Base-by-base conservation (phyloP, 192 early-diverging fungal species). In the Phycomyces blakesleeanus region DNA sequence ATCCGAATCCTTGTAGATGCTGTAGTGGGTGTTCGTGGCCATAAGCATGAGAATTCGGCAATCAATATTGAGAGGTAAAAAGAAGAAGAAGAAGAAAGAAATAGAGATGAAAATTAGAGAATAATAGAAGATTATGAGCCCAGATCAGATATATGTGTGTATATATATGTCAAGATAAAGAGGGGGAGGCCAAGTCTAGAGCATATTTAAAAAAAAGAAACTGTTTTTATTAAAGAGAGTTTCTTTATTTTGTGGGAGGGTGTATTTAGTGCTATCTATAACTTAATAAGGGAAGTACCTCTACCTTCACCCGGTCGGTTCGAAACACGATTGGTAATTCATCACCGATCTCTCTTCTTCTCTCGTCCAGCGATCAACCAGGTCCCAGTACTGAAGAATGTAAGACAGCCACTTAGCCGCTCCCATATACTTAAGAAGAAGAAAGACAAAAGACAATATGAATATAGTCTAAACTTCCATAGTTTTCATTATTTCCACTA, bases 271-370 rank as follows among this genome's bases (percentile, higher is more conserved):
- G 44, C 66, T 49, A 71, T 91, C 11, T 59, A 77, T 16, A 91
- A 93, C 62, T 61, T 93, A 22, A 77, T 93, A 14, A 73, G 84
- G 55, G 88, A 93, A 59, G 72, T 93, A 11, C 86, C 83, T 39
- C 50, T 91, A 20, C 91, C 91, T n/a, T 90, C 91, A 10, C 87
- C 87, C 39, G 91, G 91, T 12, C 87, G 86, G 60, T 76, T 89
- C 24, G 91, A 93, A 66, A 73, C 92, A 8, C 81, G 81, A 15
- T 78, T 93, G n/a, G 75, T 78, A 5, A 75, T 92, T 62, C 84
- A 86, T 20, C 69, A 83, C 42, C 63, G 76, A 56, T 57, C 78
- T 10, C 71, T 93, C 8, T 92, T 80, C 66, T 78, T 80, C 25
- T 83, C 87, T 7, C 59, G 90, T 62, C 91, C 91, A n/a, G 81